These are phyloP conservation scores for Suillus discolor DNA, from an alignment of 768 basidiomycete species.

Conservation along the genomic window DNA sequence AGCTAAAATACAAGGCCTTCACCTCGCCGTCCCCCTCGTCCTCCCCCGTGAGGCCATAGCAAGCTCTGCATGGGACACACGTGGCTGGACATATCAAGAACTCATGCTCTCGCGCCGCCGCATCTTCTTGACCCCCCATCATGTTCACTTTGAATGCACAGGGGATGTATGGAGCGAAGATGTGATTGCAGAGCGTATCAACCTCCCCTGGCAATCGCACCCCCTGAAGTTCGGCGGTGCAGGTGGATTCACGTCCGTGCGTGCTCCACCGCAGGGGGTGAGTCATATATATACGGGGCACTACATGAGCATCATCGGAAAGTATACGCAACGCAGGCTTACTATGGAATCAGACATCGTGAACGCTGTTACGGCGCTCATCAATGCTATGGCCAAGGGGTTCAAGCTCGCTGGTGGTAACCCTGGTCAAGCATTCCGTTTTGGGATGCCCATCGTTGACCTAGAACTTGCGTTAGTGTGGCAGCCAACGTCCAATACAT, in stretches of 20 bases:
- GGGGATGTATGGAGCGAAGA: conserved; percentile 26
- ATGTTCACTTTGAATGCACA: conserved; percentile 26
- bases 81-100: conserved; percentile 30
- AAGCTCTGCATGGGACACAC: conserved; percentile 19
- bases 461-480: conserved; percentile 23
- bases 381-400: background rate
- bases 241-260: background rate
- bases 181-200: conserved; percentile 20
- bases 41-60: conserved; percentile 9
- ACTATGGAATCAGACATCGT: background rate
- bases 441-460: conserved; percentile 2
- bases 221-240: background rate
- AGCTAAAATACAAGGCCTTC: conserved; percentile 23
- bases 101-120: conserved; percentile 23
- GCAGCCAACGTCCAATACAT: conserved; percentile 21
- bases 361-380: background rate
- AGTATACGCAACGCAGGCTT: background rate
- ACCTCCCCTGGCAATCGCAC: background rate
- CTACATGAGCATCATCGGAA: background rate
- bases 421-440: background rate
- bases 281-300: background rate
- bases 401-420: background rate
- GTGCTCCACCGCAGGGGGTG: background rate
- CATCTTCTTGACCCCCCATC: conserved; percentile 22
- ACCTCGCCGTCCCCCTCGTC: conserved; percentile 23